These are phyloP conservation scores for Phaeosphaeriaceae sp. DNA, from an alignment of 2,329 filamentous ascomycete species.

Conservation along the genomic window DNA sequence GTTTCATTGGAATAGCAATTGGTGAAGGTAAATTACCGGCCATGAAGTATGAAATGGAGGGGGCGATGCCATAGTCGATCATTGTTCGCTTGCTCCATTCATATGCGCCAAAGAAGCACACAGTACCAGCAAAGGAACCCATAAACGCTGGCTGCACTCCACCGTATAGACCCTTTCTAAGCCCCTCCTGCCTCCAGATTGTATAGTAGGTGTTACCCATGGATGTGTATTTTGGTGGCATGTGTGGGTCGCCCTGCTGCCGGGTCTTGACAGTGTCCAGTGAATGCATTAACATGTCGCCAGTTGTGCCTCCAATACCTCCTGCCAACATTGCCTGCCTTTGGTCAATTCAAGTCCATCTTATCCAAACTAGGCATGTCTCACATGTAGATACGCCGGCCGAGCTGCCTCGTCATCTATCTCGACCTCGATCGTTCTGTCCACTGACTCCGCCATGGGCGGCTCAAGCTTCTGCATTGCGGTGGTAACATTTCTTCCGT, in stretches of 20 bases:
- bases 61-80: constrained; percentile 81
- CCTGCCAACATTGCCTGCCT: constrained; percentile 90
- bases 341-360: constrained; percentile 30
- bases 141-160: constrained; percentile 91
- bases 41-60: constrained; percentile 83
- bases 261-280: constrained; percentile 98
- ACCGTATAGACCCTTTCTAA: constrained; percentile 85
- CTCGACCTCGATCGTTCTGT: constrained; percentile 28
- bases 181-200: constrained; percentile 90
- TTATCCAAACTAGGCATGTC: constrained; percentile 15
- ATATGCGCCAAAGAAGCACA: constrained; percentile 95
- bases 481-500: constrained; percentile 27
- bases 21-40: constrained; percentile 64
- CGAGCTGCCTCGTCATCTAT: constrained; percentile 52
- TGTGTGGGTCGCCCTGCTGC: constrained; percentile 93
- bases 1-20: background rate
- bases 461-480: constrained; percentile 32
- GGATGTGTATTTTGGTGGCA: constrained; percentile 90
- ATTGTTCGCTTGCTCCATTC: constrained; percentile 92
- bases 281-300: constrained; percentile 98
- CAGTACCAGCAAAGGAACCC: constrained; percentile 91
- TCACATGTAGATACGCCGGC: constrained; percentile 57
- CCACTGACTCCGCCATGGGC: constrained; percentile 26
- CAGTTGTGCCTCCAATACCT: constrained; percentile 88
- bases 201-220: constrained; percentile 90